phyloP scores from a whole-genome alignment of 768 basidiomycete genomes.

The Amanita pseudoporphyria region DNA sequence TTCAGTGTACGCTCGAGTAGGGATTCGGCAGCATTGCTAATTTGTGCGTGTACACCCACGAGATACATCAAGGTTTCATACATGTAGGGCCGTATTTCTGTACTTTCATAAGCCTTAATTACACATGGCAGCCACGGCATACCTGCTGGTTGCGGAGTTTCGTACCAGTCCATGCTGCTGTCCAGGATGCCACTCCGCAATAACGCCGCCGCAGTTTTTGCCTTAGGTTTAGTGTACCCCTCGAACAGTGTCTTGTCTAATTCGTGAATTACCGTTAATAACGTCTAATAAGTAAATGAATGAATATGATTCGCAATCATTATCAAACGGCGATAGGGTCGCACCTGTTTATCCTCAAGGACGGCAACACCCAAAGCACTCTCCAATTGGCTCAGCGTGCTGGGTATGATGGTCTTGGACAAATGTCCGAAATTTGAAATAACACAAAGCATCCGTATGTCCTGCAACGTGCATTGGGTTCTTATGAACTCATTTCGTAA shows the following conservation, averaged over 20 bases:
- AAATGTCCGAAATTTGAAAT: constrained; percentile 84
- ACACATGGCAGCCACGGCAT: constrained; percentile 14
- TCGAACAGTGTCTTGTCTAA: constrained; percentile 88
- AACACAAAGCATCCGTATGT: constrained; percentile 78
- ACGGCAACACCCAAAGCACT: constrained; percentile 64
- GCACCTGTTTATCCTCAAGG: constrained; percentile 61
- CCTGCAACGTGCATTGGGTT: constrained; percentile 33
- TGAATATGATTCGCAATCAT: constrained; percentile 6
- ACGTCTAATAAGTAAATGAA: constrained; percentile 31
- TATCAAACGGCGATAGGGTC: neutral
- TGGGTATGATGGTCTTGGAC: constrained; percentile 58
- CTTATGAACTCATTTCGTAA: constrained; percentile 1
- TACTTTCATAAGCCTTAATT: neutral
- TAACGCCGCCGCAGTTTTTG: constrained; percentile 53
- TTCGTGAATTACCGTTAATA: constrained; percentile 70
- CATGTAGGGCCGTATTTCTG: constrained; percentile 92
- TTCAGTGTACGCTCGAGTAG: constrained; percentile 78
- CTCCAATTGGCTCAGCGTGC: constrained; percentile 75
- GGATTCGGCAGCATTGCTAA: constrained; percentile 68
- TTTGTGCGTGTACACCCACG: constrained; percentile 87
- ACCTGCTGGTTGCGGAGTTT: constrained; percentile 90
- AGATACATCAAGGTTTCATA: constrained; percentile 81
- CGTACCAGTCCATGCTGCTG: constrained; percentile 84
- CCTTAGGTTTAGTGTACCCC: constrained; percentile 76
- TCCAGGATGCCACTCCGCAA: constrained; percentile 76